phyloP scores from a whole-genome alignment of 176 grass and related monocot species.

The Oryza nivara region DNA sequence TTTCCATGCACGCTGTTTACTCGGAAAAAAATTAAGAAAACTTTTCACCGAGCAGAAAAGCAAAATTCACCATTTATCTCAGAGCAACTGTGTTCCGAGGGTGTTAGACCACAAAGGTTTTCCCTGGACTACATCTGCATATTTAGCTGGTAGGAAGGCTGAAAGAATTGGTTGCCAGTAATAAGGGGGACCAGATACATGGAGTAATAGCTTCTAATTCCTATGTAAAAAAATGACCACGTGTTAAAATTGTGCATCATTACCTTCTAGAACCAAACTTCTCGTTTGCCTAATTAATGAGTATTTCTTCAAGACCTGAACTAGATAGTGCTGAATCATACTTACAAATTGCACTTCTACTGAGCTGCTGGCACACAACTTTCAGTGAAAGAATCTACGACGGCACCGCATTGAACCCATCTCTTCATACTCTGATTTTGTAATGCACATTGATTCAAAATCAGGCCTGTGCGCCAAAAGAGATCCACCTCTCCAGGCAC shows the following conservation, averaged over 20 bases:
- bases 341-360: constrained; percentile 14
- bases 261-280: not conserved
- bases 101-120: not conserved
- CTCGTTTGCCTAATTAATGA: not conserved
- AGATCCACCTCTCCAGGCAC: constrained; percentile 90
- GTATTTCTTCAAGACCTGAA: not conserved
- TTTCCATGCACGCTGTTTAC: not conserved
- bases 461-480: constrained; percentile 79
- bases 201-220: not conserved
- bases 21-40: not conserved
- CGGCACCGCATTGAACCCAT: constrained; percentile 80
- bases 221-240: not conserved
- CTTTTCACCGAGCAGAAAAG: not conserved
- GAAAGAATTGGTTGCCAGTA: not conserved
- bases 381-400: constrained; percentile 87
- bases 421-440: constrained; percentile 91
- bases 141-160: not conserved
- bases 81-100: not conserved
- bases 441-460: constrained; percentile 81
- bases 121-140: not conserved
- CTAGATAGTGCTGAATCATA: not conserved
- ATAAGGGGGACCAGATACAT: not conserved
- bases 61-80: not conserved
- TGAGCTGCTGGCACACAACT: not conserved
- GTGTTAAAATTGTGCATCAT: not conserved